phyloP scores from a whole-genome alignment of 805 yeast species.

The Hanseniaspora osmophila region DNA sequence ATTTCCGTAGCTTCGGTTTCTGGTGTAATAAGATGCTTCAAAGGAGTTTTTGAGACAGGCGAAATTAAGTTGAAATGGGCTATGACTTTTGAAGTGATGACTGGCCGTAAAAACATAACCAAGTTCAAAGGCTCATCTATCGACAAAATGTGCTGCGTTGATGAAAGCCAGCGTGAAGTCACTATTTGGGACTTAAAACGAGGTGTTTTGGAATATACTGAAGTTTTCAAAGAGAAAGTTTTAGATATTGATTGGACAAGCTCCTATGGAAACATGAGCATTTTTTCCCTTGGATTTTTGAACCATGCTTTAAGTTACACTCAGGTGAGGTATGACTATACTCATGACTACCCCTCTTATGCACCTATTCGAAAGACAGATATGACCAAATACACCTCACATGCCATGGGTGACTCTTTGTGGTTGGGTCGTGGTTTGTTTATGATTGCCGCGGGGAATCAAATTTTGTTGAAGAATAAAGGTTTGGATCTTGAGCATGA shows the following conservation, averaged over 20 bases:
- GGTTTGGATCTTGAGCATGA: constrained; percentile 38
- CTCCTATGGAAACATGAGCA: constrained; percentile 47
- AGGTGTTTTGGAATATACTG: constrained; percentile 51
- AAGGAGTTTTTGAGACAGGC: constrained; percentile 21
- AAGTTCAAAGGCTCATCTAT: constrained; percentile 62
- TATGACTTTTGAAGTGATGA: constrained; percentile 33
- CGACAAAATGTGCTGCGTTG: constrained; percentile 64
- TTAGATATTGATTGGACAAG: constrained; percentile 83
- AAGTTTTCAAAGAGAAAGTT: constrained; percentile 29
- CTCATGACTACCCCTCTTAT: constrained; percentile 66
- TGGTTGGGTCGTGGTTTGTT: constrained; percentile 74
- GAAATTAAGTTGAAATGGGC: constrained; percentile 34
- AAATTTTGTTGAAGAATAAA: constrained; percentile 70
- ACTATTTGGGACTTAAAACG: constrained; percentile 70
- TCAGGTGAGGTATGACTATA: constrained; percentile 78
- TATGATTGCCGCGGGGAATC: constrained; percentile 82
- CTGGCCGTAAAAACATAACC: constrained; percentile 40
- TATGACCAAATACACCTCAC: constrained; percentile 57
- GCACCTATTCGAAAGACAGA: constrained; percentile 61
- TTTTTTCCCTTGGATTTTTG: constrained; percentile 68
- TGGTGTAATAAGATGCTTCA: constrained; percentile 38
- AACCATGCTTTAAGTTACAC: constrained; percentile 54
- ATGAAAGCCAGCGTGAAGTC: constrained; percentile 33
- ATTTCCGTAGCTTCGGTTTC: constrained; percentile 42
- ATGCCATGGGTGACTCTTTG: constrained; percentile 73